phyloP scores from a whole-genome alignment of 805 yeast genomes.

The Pichia eremophila region DNA sequence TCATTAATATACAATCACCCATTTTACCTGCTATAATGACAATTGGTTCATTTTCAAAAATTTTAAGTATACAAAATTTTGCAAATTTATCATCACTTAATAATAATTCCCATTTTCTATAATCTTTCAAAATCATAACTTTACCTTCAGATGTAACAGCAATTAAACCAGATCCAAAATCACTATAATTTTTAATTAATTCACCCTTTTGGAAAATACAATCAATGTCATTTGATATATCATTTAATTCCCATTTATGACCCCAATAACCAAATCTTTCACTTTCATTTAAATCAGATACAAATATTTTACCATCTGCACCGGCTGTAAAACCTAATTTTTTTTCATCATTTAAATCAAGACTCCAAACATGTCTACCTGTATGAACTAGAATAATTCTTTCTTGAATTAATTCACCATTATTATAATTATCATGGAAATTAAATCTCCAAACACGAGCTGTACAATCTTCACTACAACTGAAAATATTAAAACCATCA shows the following conservation, averaged over 20 bases:
- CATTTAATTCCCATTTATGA: constrained; percentile 23
- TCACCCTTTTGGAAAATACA: constrained; percentile 36
- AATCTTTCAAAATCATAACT: constrained; percentile 28
- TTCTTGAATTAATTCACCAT: constrained; percentile 30
- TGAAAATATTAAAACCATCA: constrained; percentile 32
- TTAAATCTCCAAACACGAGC: constrained; percentile 59
- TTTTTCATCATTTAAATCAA: constrained; percentile 40
- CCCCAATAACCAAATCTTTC: constrained; percentile 24
- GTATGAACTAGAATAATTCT: constrained; percentile 59
- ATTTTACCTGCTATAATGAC: constrained; percentile 23
- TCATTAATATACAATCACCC: constrained; percentile 37
- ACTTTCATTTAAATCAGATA: constrained; percentile 41
- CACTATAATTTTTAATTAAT: constrained; percentile 50
- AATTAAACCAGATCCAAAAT: constrained; percentile 36
- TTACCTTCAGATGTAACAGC: constrained; percentile 54
- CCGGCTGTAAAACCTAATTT: constrained; percentile 76
- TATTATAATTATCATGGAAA: constrained; percentile 22
- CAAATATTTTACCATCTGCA: constrained; percentile 76
- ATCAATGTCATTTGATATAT: constrained; percentile 24
- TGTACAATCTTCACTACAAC: constrained; percentile 84
- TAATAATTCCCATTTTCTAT: constrained; percentile 21
- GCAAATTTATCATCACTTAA: constrained; percentile 20
- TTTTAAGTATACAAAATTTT: constrained; percentile 22
- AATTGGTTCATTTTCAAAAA: constrained; percentile 13
- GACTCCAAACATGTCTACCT: constrained; percentile 85